Evolutionary conservation across 345 rosid genomes (phyloP).

Genomic region (Eutrema heterophyllum): DNA sequence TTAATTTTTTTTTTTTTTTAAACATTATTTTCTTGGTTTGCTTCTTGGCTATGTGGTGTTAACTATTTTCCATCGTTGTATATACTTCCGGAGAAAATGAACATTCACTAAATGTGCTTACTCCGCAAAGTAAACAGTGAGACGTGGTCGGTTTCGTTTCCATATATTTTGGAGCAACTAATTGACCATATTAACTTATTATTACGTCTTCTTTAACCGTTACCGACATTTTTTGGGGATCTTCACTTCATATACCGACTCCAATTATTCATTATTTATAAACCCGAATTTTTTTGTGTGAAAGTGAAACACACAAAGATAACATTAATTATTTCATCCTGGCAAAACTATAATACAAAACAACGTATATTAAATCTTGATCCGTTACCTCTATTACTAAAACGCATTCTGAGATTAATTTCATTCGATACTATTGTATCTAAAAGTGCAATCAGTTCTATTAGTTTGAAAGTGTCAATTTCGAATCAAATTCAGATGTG

Average conservation of each 20-base stretch:
- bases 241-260: slow-evolving; percentile 1
- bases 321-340: background rate
- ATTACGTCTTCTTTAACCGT: slow-evolving; percentile 15
- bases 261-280: background rate
- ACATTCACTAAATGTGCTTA: slow-evolving; percentile 18
- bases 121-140: slow-evolving; percentile 31
- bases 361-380: background rate
- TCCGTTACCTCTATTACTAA: background rate
- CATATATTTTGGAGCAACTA: slow-evolving; percentile 27
- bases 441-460: background rate
- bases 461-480: background rate
- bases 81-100: slow-evolving; percentile 5
- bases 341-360: background rate
- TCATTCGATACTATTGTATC: background rate
- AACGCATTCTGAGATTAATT: background rate
- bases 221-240: slow-evolving; percentile 22
- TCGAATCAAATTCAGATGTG: background rate
- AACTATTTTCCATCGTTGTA: background rate
- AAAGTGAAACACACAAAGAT: background rate
- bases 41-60: background rate
- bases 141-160: slow-evolving; percentile 33
- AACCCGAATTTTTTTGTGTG: background rate
- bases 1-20: background rate
- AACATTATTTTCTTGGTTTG: slow-evolving; percentile 21
- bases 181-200: slow-evolving; percentile 20